These are phyloP conservation scores for Halophytophthora polymorphica DNA, from an alignment of 352 stramenopile species.

Conservation along the genomic window DNA sequence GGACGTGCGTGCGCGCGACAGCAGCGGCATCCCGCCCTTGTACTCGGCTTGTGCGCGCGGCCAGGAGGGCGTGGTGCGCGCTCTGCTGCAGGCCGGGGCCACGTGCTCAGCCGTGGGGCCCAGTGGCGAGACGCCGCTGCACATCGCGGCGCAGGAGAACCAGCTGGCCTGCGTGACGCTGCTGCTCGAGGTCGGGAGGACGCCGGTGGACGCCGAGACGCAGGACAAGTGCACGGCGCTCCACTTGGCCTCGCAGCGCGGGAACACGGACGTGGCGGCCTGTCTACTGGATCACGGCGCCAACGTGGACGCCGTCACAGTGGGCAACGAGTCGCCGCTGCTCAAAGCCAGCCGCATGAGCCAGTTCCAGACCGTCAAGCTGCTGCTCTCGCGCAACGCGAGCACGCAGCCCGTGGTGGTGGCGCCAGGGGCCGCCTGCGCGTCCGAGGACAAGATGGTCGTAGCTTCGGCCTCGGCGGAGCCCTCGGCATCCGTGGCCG, in stretches of 20 bases:
- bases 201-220: constrained; percentile 54
- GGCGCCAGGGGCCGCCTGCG: constrained; percentile 1
- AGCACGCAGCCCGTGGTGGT: constrained; percentile 21
- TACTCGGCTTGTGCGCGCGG: constrained; percentile 78
- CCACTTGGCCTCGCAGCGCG: constrained; percentile 74
- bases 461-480: constrained; percentile 22
- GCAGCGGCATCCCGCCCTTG: constrained; percentile 61
- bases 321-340: constrained; percentile 62
- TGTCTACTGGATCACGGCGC: constrained; percentile 69
- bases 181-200: constrained; percentile 44
- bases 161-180: constrained; percentile 66
- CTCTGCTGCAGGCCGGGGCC: constrained; percentile 57
- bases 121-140: constrained; percentile 69
- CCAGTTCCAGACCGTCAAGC: constrained; percentile 72
- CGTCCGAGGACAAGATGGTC: constrained; percentile 24
- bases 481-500: constrained; percentile 16
- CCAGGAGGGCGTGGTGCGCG: constrained; percentile 51
- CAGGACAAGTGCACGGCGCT: constrained; percentile 64
- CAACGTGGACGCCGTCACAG: constrained; percentile 59
- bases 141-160: constrained; percentile 83
- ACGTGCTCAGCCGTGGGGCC: constrained; percentile 53
- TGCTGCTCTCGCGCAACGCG: constrained; percentile 57
- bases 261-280: constrained; percentile 65
- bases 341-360: constrained; percentile 83
- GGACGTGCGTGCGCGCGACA: constrained; percentile 62